Percentiles rank a stretch among this genome's conserved stretches.
Evolutionary conservation across 2,329 filamentous ascomycete genomes (phyloP).

Genomic region (Verticillium dahliae): DNA sequence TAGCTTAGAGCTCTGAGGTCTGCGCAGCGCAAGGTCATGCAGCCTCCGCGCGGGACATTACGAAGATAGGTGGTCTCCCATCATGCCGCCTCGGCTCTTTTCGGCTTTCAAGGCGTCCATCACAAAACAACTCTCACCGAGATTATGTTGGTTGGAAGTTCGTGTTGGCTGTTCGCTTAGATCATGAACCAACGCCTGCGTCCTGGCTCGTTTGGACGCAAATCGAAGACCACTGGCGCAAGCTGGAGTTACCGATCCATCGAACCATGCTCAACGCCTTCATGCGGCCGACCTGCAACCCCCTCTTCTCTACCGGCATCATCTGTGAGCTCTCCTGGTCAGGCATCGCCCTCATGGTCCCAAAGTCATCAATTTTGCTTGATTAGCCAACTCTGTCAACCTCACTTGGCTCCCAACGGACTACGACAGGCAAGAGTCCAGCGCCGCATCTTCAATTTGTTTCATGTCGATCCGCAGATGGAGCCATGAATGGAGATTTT

Average conservation of each 20-base stretch:
- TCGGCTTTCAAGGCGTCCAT: background rate
- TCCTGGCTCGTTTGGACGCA: background rate
- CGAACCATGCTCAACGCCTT: constrained; percentile 1
- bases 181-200: background rate
- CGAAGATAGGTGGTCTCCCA: background rate
- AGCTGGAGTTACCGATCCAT: background rate
- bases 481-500: too few species aligned
- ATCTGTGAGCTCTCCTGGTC: too few species aligned
- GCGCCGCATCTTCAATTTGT: background rate
- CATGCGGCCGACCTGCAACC: background rate
- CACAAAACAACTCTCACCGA: background rate
- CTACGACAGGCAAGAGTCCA: background rate
- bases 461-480: background rate
- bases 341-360: background rate
- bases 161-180: background rate
- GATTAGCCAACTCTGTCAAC: background rate
- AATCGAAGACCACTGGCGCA: background rate
- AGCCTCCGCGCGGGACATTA: background rate
- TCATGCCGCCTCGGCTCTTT: background rate
- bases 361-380: background rate
- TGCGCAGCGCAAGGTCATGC: background rate
- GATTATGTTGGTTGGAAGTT: background rate
- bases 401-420: background rate
- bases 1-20: background rate
- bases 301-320: background rate